phyloP scores from a whole-genome alignment of 2,329 filamentous ascomycete genomes.

The Tolypocladium tropicale region DNA sequence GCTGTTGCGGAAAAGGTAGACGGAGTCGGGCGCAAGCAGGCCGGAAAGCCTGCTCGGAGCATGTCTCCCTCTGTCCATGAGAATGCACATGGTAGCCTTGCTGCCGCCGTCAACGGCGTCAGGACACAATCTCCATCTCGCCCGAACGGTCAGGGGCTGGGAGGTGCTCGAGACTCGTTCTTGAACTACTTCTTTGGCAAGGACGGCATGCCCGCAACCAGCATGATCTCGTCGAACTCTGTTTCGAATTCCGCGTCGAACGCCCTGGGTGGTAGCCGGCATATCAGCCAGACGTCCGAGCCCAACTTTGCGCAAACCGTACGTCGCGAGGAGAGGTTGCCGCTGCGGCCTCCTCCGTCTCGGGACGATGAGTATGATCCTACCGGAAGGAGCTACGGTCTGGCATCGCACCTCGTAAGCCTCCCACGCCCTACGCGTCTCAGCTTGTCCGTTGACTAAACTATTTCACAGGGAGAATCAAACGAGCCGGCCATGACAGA shows the following conservation, averaged over 20 bases:
- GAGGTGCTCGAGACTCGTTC: constrained; percentile 76
- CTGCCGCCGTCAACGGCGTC: constrained; percentile 55
- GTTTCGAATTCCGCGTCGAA: constrained; percentile 12
- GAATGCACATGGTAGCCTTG: constrained; percentile 50
- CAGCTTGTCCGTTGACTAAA: not conserved
- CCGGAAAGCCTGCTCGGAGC: constrained; percentile 49
- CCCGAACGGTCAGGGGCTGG: constrained; percentile 48
- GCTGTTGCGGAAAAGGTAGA: constrained; percentile 39
- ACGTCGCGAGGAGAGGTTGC: constrained; percentile 53
- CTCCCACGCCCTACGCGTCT: not conserved
- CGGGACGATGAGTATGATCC: constrained; percentile 34
- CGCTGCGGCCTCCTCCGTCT: constrained; percentile 38
- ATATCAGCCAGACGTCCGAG: constrained; percentile 70
- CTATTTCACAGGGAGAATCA: constrained; percentile 36
- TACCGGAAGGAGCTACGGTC: constrained; percentile 25
- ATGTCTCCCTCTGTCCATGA: constrained; percentile 73
- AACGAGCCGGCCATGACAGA: constrained; percentile 86
- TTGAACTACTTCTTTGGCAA: constrained; percentile 99
- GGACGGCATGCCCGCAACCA: constrained; percentile 50
- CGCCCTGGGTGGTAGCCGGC: constrained; percentile 33
- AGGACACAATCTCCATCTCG: constrained; percentile 32
- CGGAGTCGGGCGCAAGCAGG: constrained; percentile 30
- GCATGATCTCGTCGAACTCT: constrained; percentile 25
- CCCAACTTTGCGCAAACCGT: constrained; percentile 77
- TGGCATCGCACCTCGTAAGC: constrained; percentile 51